Percentiles rank a stretch among this genome's conserved stretches.
Conservation (phyloP, 2,329 filamentous ascomycete genomes). For the Sporothrix luriei region DNA sequence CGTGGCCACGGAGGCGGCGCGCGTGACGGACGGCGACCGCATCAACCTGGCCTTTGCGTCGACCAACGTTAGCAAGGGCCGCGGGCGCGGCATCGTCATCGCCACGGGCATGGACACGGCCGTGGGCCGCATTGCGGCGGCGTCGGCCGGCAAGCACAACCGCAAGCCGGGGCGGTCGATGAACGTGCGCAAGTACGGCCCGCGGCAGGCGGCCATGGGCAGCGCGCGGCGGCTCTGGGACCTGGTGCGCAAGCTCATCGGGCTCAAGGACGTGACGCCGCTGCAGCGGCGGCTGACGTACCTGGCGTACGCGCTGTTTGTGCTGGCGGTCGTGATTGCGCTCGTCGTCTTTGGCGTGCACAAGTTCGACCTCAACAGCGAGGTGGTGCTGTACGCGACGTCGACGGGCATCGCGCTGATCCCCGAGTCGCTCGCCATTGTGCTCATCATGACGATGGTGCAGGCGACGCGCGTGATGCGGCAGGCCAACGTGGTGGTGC, state of each 20-base stretch:
- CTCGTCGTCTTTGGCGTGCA: constrained; percentile 65
- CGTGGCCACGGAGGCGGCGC: constrained; percentile 48
- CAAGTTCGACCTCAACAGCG: constrained; percentile 55
- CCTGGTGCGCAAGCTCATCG: constrained; percentile 54
- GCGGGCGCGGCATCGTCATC: constrained; percentile 71
- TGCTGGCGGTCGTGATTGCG: constrained; percentile 64
- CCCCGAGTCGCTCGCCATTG: constrained; percentile 67
- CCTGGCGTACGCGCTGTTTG: constrained; percentile 79
- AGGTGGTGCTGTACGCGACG: constrained; percentile 64
- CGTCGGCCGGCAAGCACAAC: constrained; percentile 58
- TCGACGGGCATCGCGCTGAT: constrained; percentile 66
- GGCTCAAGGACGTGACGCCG: constrained; percentile 71
- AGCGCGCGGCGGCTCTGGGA: constrained; percentile 48
- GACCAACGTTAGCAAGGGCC: constrained; percentile 71
- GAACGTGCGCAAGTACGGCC: constrained; percentile 49
- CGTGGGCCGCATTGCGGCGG: constrained; percentile 73
- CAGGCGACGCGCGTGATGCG: constrained; percentile 67
- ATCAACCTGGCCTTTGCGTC: constrained; percentile 76
- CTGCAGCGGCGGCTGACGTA: constrained; percentile 83
- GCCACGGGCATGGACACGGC: constrained; percentile 74
- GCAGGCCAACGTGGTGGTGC: constrained; percentile 65
- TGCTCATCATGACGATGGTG: constrained; percentile 71
- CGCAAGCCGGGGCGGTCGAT: constrained; percentile 50
- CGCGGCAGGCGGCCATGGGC: constrained; percentile 46
- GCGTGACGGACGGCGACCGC: constrained; percentile 69